Base-by-base conservation (phyloP, 192 early-diverging fungal species). In the Entomortierella lignicola region DNA sequence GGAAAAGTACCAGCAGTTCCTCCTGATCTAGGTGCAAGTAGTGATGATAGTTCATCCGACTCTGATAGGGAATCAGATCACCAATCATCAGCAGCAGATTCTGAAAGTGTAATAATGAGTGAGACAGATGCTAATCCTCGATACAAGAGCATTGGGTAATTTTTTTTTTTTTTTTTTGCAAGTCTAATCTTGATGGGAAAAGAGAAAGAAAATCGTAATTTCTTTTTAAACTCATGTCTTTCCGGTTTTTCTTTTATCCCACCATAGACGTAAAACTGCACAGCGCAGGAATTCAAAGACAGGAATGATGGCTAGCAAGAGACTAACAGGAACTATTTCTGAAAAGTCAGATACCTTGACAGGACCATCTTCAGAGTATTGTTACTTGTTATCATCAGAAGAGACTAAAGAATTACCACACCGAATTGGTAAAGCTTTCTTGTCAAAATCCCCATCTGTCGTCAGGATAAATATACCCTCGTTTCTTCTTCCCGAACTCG, bases 1-100 rank as follows among this genome's bases (percentile, higher is more conserved):
- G 66, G 66, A 21, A 68, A 68, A 59, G 44, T 68, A 43, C 66
- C 66, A 8, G 43, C 55, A 27, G 66, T 58, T 1, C 66, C 66
- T 11, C 55, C 66, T 0, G 44, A 68, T 37, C 43, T 68, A 4
- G 55, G 32, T 3, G 66, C 48, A 15, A 63, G 48, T 37, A 63
- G 63, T 29, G 63, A 66, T 30, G 63, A 66, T 5, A 43, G 44
- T 43, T 44, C 62, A 21, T 64, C 62, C 48, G 62, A 64, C 18
- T 64, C 62, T 7, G 62, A 64, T 64, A 41, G 8, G 26, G 62
- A 64, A 41, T 64, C 62, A 20, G 63, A 55, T 55, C 18, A 29
- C 11, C 41, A 42, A 20, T 39, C 52, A 15, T 44, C 63, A 43
- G 63, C 39, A 20, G 39, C 34, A 30, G 63, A 66, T 11, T 66